These are phyloP conservation scores for Pseudogymnoascus sp. DNA, from an alignment of 2,329 filamentous ascomycete species.

Conservation along the genomic window DNA sequence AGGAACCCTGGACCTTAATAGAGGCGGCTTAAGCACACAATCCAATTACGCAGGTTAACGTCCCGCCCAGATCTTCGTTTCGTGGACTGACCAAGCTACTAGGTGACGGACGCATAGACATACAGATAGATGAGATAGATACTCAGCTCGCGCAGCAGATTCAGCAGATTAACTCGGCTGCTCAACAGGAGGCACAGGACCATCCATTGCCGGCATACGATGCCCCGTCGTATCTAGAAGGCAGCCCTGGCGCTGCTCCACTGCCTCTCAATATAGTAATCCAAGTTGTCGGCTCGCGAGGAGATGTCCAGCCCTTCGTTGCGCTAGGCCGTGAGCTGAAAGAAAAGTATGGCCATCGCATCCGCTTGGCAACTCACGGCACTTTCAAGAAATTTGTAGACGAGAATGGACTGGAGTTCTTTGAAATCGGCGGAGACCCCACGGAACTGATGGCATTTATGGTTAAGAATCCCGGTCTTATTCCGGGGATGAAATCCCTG, in stretches of 20 bases:
- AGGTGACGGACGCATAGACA: background rate
- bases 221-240: background rate
- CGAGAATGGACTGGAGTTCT: slow-evolving; percentile 63
- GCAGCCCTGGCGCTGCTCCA: slow-evolving; percentile 24
- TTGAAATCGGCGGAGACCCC: slow-evolving; percentile 58
- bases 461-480: slow-evolving; percentile 78
- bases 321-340: slow-evolving; percentile 47
- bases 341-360: slow-evolving; percentile 42
- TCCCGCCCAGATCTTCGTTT: background rate
- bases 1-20: background rate
- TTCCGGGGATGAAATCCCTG: slow-evolving; percentile 70
- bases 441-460: slow-evolving; percentile 74
- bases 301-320: slow-evolving; percentile 56
- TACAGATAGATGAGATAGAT: slow-evolving; percentile 5
- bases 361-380: slow-evolving; percentile 50
- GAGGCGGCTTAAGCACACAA: background rate
- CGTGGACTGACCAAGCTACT: background rate
- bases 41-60: background rate
- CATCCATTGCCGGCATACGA: background rate
- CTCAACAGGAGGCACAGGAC: background rate
- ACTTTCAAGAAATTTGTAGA: slow-evolving; percentile 51
- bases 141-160: background rate
- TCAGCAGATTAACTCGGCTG: background rate
- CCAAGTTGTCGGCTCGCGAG: slow-evolving; percentile 51
- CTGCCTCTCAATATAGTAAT: slow-evolving; percentile 46